A percentile compares a stretch with the other conserved stretches of the same genome.
Conservation (phyloP, 2,329 filamentous ascomycete genomes). For the Didymella sp. region DNA sequence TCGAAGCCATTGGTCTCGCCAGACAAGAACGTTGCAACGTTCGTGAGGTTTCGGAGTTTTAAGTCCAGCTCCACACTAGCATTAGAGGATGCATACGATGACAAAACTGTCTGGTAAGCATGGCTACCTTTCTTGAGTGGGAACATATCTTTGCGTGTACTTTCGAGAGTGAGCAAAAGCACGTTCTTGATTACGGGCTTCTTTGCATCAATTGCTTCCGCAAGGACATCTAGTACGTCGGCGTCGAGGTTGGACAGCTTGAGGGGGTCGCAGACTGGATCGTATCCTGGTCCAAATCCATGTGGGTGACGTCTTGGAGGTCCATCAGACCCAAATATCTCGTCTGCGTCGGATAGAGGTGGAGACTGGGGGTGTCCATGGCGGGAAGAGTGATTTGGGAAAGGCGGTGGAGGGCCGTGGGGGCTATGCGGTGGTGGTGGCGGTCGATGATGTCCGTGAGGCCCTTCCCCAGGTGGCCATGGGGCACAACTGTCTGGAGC, state of each 20-base stretch:
- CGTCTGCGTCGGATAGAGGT: background rate
- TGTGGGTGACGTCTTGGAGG: background rate
- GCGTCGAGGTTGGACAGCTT: constrained; percentile 27
- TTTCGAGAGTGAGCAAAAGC: constrained; percentile 25
- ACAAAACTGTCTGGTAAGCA: constrained; percentile 21
- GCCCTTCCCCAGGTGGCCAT: background rate
- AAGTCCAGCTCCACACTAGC: constrained; percentile 16
- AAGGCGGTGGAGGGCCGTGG: background rate
- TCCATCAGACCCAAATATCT: background rate
- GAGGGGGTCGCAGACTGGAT: constrained; percentile 19
- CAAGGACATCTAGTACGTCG: constrained; percentile 3
- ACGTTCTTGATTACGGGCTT: constrained; percentile 24
- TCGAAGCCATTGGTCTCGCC: constrained; percentile 21
- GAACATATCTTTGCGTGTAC: constrained; percentile 28
- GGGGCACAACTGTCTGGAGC: constrained; percentile 5
- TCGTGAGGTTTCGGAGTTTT: constrained; percentile 19
- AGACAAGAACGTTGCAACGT: constrained; percentile 20
- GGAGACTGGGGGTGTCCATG: background rate
- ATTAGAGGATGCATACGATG: constrained; percentile 16
- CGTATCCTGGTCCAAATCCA: constrained; percentile 13
- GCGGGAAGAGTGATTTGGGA: background rate
- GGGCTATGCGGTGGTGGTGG: background rate
- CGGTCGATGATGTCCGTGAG: background rate
- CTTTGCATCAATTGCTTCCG: constrained; percentile 8
- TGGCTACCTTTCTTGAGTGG: constrained; percentile 24